Evolutionary conservation across 1,284 basidiomycete genomes (phyloP).

Genomic region (Hemileia vastatrix): DNA sequence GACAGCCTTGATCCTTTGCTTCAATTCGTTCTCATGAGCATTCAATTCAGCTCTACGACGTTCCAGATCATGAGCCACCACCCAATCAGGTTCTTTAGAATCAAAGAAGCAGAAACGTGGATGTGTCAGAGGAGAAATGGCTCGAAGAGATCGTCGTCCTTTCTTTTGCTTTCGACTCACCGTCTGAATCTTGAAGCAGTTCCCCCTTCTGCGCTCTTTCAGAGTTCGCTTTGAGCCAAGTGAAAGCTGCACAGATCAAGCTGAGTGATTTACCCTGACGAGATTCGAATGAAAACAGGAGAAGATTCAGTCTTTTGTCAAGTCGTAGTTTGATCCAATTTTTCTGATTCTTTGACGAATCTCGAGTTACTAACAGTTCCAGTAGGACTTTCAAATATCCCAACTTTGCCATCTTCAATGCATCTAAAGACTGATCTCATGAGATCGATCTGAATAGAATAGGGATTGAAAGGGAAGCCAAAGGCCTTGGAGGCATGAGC

Average conservation of each 20-base stretch:
- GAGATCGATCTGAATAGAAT: conserved; percentile 74
- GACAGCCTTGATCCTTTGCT: conserved; percentile 34
- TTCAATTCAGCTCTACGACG: conserved; percentile 34
- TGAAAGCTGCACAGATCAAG: conserved; percentile 46
- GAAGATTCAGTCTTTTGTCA: conserved; percentile 17
- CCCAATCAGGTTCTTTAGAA: conserved; percentile 46
- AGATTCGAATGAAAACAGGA: background rate
- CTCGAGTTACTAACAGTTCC: conserved; percentile 46
- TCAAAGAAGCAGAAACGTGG: background rate
- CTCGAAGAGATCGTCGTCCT: background rate
- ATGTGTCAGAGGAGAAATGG: background rate
- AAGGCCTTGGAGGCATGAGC: too few species aligned
- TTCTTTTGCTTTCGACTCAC: conserved; percentile 18
- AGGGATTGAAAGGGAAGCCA: too few species aligned
- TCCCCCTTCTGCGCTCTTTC: conserved; percentile 26
- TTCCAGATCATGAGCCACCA: conserved; percentile 44
- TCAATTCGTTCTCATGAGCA: conserved; percentile 40
- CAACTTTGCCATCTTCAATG: conserved; percentile 63
- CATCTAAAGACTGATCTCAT: conserved; percentile 77
- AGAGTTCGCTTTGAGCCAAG: conserved; percentile 41
- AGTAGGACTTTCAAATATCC: conserved; percentile 54
- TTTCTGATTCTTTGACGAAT: conserved; percentile 58
- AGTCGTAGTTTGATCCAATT: conserved; percentile 44
- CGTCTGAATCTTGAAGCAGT: conserved; percentile 24
- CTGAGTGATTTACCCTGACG: conserved; percentile 46